phyloP scores from a whole-genome alignment of 1,139 yeast genomes.

The Keqinozyma sinolaborantium region DNA sequence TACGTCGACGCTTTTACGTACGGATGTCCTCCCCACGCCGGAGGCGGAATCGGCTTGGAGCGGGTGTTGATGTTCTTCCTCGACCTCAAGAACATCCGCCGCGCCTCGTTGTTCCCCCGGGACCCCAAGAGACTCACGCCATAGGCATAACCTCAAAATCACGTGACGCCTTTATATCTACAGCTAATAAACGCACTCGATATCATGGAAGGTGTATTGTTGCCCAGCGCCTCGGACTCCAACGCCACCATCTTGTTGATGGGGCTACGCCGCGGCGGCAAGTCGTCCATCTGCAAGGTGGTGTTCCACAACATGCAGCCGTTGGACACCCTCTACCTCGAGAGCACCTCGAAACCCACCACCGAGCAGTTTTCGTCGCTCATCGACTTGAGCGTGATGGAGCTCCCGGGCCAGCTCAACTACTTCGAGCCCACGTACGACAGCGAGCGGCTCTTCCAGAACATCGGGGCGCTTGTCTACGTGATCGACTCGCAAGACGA shows the following conservation, averaged over 20 bases:
- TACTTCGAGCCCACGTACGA: constrained; percentile 84
- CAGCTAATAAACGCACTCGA: neutral
- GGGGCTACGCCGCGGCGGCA: constrained; percentile 84
- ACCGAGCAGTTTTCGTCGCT: constrained; percentile 73
- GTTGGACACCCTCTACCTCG: constrained; percentile 83
- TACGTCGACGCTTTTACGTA: constrained; percentile 89
- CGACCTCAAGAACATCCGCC: constrained; percentile 93
- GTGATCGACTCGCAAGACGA: constrained; percentile 96
- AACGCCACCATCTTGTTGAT: constrained; percentile 74
- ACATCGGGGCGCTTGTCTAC: constrained; percentile 90
- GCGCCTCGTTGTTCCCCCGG: constrained; percentile 98
- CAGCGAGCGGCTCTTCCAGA: constrained; percentile 69
- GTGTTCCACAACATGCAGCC: constrained; percentile 98
- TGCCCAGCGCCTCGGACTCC: constrained; percentile 37
- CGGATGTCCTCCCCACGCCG: constrained; percentile 99
- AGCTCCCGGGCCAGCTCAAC: constrained; percentile 90
- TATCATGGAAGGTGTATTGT: constrained; percentile 34
- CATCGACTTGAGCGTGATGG: constrained; percentile 90
- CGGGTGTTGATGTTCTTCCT: constrained; percentile 98
- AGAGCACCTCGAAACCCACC: constrained; percentile 86
- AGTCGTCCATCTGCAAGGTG: constrained; percentile 89
- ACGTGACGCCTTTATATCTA: neutral
- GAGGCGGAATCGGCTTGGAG: constrained; percentile 99
- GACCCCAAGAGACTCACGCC: constrained; percentile 95
- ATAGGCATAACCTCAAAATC: too few relatives aligned